Conservation (phyloP, 352 stramenopile species). For the Albugo laibachii region DNA sequence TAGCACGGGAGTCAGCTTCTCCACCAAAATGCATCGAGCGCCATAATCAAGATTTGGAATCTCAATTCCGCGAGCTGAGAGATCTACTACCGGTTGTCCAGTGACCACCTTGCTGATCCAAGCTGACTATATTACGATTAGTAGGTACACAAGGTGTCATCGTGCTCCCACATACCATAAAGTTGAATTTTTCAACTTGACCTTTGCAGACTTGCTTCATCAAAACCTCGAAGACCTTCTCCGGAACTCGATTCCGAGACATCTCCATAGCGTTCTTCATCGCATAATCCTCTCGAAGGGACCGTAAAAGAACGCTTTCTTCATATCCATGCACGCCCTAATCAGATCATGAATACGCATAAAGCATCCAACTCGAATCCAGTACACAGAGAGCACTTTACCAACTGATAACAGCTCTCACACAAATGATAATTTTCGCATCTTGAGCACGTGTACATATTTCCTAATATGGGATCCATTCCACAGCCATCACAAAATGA, state of each 20-base stretch:
- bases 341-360: background rate
- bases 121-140: conserved; percentile 16
- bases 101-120: conserved; percentile 73
- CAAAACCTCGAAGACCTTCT: conserved; percentile 64
- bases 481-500: conserved; percentile 81
- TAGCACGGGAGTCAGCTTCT: conserved; percentile 60
- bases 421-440: conserved; percentile 73
- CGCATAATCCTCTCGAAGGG: conserved; percentile 67
- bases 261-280: conserved; percentile 52
- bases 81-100: conserved; percentile 30
- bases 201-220: conserved; percentile 70
- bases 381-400: background rate
- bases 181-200: conserved; percentile 80
- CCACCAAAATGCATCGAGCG: conserved; percentile 45
- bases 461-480: conserved; percentile 73
- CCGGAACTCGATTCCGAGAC: conserved; percentile 52
- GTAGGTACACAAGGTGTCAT: background rate
- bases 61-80: conserved; percentile 67
- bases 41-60: conserved; percentile 57
- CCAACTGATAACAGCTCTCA: conserved; percentile 60
- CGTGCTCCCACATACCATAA: conserved; percentile 15
- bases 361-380: too few species aligned
- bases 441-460: conserved; percentile 79
- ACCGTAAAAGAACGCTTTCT: conserved; percentile 48
- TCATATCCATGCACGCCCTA: conserved; percentile 66